phyloP scores from a whole-genome alignment of 306 rosid genomes.

The Ochetophila trinervis region DNA sequence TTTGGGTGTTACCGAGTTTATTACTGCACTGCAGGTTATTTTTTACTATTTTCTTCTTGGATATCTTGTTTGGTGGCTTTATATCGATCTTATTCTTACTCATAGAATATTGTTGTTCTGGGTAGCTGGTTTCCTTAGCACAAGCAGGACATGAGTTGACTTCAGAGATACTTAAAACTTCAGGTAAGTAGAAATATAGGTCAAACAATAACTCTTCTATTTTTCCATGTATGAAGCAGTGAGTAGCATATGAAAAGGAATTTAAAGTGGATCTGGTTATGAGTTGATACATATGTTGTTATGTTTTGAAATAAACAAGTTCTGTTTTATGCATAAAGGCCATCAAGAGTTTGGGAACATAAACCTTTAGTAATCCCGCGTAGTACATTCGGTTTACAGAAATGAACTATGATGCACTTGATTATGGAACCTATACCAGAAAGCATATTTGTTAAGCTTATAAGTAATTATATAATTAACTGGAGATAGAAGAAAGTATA shows the following conservation, averaged over 20 bases:
- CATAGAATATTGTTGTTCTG: not conserved
- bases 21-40: slow-evolving; percentile 77
- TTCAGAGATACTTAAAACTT: slow-evolving; percentile 52
- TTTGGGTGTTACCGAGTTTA: slow-evolving; percentile 62
- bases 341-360: too few relatives aligned
- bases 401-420: not conserved
- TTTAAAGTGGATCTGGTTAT: not conserved
- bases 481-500: not conserved
- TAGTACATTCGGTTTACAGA: not conserved
- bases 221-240: not conserved
- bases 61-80: not conserved
- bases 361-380: too few relatives aligned
- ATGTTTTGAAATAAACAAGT: too few relatives aligned
- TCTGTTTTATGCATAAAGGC: too few relatives aligned
- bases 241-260: not conserved
- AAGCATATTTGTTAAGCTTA: not conserved
- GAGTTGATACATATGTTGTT: not conserved
- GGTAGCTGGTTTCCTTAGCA: slow-evolving; percentile 71
- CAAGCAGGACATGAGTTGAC: slow-evolving; percentile 68
- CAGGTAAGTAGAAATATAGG: slow-evolving; percentile 42
- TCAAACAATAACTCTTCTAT: not conserved
- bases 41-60: not conserved
- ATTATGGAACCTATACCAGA: not conserved
- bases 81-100: not conserved
- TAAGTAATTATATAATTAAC: too few relatives aligned